A percentile compares a stretch with the other conserved stretches of the same genome.
These are phyloP conservation scores for Candida sp. DNA, from an alignment of 1,139 yeast genomes.

Conservation along the genomic window DNA sequence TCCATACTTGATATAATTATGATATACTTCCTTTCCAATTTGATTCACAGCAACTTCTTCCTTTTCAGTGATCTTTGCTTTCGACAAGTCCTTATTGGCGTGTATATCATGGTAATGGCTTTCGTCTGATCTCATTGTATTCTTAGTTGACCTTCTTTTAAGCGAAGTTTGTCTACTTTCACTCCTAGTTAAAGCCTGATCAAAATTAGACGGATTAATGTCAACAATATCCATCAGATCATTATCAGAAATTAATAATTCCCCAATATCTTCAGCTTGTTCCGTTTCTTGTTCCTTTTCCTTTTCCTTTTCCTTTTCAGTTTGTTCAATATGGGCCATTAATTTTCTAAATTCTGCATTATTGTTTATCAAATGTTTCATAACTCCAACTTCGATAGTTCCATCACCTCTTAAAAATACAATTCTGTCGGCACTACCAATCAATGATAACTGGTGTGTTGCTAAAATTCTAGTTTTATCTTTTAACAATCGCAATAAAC, in stretches of 20 bases:
- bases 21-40: conserved; percentile 25
- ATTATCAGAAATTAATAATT: conserved; percentile 13
- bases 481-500: conserved; percentile 31
- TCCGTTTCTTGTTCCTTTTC: conserved; percentile 21
- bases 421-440: conserved; percentile 38
- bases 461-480: conserved; percentile 42
- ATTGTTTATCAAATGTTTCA: conserved; percentile 29
- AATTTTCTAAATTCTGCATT: conserved; percentile 47
- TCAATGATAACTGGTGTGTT: conserved; percentile 44
- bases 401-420: conserved; percentile 46
- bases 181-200: background rate
- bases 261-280: conserved; percentile 8
- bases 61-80: conserved; percentile 29
- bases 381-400: conserved; percentile 31
- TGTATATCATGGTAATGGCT: conserved; percentile 15
- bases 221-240: background rate
- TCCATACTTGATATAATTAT: conserved; percentile 52
- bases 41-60: conserved; percentile 40
- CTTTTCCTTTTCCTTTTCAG: conserved; percentile 19
- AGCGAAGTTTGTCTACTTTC: background rate
- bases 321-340: conserved; percentile 42
- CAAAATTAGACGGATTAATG: background rate
- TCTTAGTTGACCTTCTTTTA: conserved; percentile 6
- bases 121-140: conserved; percentile 16
- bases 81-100: conserved; percentile 19